Percentiles rank a stretch among this genome's conserved stretches.
Conservation (phyloP, 2,329 filamentous ascomycete genomes). For the Diaporthe helianthi region DNA sequence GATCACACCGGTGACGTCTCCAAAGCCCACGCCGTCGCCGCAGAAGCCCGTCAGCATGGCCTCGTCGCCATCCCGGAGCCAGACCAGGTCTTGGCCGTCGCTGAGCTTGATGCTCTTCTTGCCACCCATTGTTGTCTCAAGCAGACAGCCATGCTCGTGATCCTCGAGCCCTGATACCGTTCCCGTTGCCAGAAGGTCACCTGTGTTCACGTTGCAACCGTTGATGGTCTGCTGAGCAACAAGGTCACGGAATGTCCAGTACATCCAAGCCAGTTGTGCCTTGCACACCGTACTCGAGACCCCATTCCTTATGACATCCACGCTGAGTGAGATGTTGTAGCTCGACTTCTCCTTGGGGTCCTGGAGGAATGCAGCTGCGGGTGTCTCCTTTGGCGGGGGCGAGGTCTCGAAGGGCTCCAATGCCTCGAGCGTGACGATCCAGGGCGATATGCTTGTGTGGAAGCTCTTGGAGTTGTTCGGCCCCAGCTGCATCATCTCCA, state of each 20-base stretch:
- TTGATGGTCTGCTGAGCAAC: constrained; percentile 47
- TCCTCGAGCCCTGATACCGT: constrained; percentile 48
- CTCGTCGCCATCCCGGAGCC: constrained; percentile 50
- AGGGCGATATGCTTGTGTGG: constrained; percentile 65
- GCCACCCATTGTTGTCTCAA: constrained; percentile 49
- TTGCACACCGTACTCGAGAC: constrained; percentile 41
- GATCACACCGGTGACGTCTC: constrained; percentile 45
- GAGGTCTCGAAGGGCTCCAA: constrained; percentile 63
- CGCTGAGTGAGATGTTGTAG: constrained; percentile 44
- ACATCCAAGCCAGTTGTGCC: constrained; percentile 44
- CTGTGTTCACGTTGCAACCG: constrained; percentile 47
- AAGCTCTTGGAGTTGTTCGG: constrained; percentile 69
- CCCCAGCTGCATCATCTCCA: constrained; percentile 67
- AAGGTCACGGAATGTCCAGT: constrained; percentile 49
- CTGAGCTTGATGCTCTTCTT: constrained; percentile 40
- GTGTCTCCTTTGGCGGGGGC: constrained; percentile 37
- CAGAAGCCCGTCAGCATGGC: constrained; percentile 48
- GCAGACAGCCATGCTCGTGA: constrained; percentile 48
- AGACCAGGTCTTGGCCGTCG: constrained; percentile 44
- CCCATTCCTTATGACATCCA: constrained; percentile 40
- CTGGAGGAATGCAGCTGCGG: constrained; percentile 43
- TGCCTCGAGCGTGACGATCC: constrained; percentile 67
- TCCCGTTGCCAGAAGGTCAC: constrained; percentile 51
- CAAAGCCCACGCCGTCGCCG: constrained; percentile 52
- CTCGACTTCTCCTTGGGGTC: constrained; percentile 45